Evolutionary conservation across 177 flowering plant species (phyloP).

Genomic region (Vitis hybrid): DNA sequence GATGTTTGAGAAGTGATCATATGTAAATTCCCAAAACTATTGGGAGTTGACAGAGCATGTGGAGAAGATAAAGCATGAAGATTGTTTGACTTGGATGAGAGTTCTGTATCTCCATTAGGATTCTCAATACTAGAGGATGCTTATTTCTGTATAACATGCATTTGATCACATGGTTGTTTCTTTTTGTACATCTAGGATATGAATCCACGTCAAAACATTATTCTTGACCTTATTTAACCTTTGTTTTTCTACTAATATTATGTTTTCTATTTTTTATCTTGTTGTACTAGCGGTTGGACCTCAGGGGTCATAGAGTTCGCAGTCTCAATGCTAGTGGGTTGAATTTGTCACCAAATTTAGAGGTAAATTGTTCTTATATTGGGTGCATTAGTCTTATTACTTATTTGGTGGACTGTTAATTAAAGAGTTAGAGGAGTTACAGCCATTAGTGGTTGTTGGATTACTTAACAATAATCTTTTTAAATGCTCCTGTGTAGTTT

Average conservation of each 20-base stretch:
- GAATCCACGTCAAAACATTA: conserved; percentile 1
- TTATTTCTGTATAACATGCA: no score
- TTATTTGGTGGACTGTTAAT: neutral
- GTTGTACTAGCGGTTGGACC: conserved; percentile 81
- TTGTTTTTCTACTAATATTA: neutral
- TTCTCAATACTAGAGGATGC: neutral
- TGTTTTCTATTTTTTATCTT: conserved; percentile 5
- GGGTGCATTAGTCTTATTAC: no score
- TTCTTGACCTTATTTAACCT: conserved; percentile 2
- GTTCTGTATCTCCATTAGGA: no score
- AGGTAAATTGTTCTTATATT: conserved; percentile 47
- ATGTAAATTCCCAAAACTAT: no score
- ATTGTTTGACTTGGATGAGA: no score
- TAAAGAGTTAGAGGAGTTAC: neutral
- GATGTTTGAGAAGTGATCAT: no score
- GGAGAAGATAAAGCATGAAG: no score
- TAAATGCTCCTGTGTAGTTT: no score
- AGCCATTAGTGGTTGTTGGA: no score
- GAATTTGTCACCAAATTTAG: conserved; percentile 76
- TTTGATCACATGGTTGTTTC: neutral
- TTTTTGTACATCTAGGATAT: neutral
- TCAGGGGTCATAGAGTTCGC: conserved; percentile 90
- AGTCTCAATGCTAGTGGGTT: conserved; percentile 72
- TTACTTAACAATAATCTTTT: no score
- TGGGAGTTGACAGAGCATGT: no score